Evolutionary conservation across 306 rosid genomes (phyloP).

Genomic region (Betula pendula): DNA sequence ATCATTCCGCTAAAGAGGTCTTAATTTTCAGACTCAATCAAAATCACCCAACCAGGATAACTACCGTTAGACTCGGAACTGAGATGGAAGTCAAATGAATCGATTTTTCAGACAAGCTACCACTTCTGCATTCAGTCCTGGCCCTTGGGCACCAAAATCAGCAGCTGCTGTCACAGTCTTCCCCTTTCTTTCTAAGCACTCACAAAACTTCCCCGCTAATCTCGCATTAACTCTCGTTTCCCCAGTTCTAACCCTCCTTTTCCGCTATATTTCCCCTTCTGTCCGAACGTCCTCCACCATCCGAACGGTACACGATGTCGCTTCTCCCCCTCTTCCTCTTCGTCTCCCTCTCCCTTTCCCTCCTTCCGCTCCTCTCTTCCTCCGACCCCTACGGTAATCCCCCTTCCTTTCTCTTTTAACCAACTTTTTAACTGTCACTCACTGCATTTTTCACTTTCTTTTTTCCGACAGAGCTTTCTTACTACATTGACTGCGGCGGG

Average conservation of each 20-base stretch:
- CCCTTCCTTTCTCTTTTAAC: not conserved
- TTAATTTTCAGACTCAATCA: too few relatives aligned
- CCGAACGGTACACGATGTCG: slow-evolving; percentile 5
- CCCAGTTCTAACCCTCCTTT: too few relatives aligned
- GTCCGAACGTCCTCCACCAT: not conserved
- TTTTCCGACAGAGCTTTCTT: slow-evolving; percentile 49
- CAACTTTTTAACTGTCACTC: slow-evolving; percentile 23
- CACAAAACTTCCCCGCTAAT: slow-evolving; percentile 43
- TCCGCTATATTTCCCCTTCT: slow-evolving; percentile 2
- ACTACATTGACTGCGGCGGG: slow-evolving; percentile 82
- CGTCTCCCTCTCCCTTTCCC: not conserved
- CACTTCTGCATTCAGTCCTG: too few relatives aligned
- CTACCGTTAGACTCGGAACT: too few relatives aligned
- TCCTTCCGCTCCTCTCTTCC: slow-evolving; percentile 19
- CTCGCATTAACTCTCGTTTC: slow-evolving; percentile 44
- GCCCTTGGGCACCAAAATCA: too few relatives aligned
- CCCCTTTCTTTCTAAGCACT: not conserved
- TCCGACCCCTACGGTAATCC: slow-evolving; percentile 50
- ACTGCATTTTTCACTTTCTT: not conserved
- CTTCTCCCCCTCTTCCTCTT: slow-evolving; percentile 7
- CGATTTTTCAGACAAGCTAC: too few relatives aligned
- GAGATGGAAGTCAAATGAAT: too few relatives aligned
- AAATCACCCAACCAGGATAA: too few relatives aligned
- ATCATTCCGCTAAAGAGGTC: too few relatives aligned
- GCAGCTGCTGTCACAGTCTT: not conserved